These are phyloP conservation scores for Camelina hispida DNA, from an alignment of 345 rosid species.

Conservation along the genomic window DNA sequence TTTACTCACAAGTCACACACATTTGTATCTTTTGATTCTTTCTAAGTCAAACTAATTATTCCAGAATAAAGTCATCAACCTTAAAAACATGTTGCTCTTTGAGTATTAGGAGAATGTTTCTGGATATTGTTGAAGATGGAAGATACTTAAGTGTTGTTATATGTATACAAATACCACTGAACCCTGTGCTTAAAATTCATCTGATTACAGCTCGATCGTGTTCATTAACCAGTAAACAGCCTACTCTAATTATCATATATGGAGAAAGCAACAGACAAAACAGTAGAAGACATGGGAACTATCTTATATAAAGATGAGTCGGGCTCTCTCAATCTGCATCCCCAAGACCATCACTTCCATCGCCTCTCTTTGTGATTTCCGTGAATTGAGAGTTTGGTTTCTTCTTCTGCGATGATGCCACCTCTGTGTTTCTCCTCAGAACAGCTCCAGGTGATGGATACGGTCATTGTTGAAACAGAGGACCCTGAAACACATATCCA, in stretches of 20 bases:
- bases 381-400: constrained; percentile 60
- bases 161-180: constrained; percentile 8
- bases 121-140: neutral
- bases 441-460: constrained; percentile 99
- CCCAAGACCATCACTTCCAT: constrained; percentile 96
- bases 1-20: too few relatives aligned
- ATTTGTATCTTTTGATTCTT: too few relatives aligned
- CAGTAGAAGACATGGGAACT: neutral
- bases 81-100: neutral
- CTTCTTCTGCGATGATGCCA: constrained; percentile 70
- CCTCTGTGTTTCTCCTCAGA: constrained; percentile 86
- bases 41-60: neutral
- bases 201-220: neutral
- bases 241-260: neutral
- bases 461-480: constrained; percentile 94
- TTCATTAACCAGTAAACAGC: constrained; percentile 18
- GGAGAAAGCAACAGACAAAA: constrained; percentile 1
- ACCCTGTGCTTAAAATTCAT: neutral
- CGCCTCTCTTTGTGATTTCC: constrained; percentile 80
- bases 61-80: too few relatives aligned
- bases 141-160: neutral
- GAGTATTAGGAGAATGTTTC: neutral
- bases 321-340: constrained; percentile 71
- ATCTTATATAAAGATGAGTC: neutral
- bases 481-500: constrained; percentile 65